These are phyloP conservation scores for Trichoderma reesei DNA, from an alignment of 495 filamentous ascomycete genomes.

Conservation along the genomic window DNA sequence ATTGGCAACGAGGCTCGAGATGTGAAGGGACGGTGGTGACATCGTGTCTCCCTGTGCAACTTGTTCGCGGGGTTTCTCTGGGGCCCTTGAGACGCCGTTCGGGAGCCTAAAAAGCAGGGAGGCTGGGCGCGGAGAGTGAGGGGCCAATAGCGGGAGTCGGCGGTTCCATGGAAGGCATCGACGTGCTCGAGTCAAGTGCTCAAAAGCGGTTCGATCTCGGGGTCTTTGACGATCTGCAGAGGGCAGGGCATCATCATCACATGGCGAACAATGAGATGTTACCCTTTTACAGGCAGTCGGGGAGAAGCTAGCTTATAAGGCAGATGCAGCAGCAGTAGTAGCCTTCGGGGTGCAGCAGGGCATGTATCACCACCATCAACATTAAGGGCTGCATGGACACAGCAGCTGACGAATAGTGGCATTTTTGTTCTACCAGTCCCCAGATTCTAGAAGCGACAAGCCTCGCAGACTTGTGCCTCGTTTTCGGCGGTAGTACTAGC, in stretches of 20 bases:
- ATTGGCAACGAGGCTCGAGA: conserved; percentile 3
- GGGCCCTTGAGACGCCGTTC: neutral
- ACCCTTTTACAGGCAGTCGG: neutral
- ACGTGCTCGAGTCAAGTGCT: neutral
- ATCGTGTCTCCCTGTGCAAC: neutral
- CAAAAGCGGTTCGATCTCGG: neutral
- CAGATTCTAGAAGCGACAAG: neutral
- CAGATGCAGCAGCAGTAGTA: no score
- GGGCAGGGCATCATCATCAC: neutral
- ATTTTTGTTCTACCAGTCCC: neutral
- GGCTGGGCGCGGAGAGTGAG: neutral
- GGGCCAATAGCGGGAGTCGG: neutral
- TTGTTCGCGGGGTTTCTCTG: neutral
- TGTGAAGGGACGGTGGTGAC: neutral
- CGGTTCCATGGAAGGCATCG: neutral
- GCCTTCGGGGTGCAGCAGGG: neutral
- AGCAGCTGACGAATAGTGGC: neutral
- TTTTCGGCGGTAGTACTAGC: no score
- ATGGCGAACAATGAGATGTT: neutral
- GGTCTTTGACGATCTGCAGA: neutral
- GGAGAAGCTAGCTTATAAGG: no score
- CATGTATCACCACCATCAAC: neutral
- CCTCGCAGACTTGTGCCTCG: no score
- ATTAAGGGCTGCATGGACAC: neutral
- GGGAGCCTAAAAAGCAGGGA: conserved; percentile 2